phyloP scores from a whole-genome alignment of 169 alveolate species.

The Ichthyophthirius multifiliis region DNA sequence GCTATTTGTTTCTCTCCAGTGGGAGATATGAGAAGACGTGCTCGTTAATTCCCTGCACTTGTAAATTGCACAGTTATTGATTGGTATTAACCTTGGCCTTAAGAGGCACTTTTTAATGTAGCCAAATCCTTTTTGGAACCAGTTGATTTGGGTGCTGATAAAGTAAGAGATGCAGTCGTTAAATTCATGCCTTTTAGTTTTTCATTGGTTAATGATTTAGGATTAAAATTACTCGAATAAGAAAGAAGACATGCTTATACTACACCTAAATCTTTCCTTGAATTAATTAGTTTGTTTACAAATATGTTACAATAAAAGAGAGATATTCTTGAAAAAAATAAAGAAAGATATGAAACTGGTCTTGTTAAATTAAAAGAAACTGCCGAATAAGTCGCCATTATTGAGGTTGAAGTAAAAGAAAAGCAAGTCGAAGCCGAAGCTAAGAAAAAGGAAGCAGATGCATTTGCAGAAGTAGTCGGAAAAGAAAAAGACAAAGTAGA shows the following conservation, averaged over 20 bases:
- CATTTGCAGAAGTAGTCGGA: slow-evolving; percentile 91
- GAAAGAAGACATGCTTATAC: slow-evolving; percentile 93
- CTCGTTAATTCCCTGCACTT: slow-evolving; percentile 94
- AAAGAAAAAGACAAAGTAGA: slow-evolving; percentile 91
- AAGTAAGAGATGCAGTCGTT: slow-evolving; percentile 75
- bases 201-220: slow-evolving; percentile 71
- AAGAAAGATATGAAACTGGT: slow-evolving; percentile 89
- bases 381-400: slow-evolving; percentile 77
- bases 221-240: slow-evolving; percentile 67
- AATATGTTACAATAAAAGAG: slow-evolving; percentile 88
- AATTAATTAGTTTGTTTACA: slow-evolving; percentile 90
- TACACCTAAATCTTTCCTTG: slow-evolving; percentile 95
- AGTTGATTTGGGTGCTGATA: slow-evolving; percentile 80
- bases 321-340: slow-evolving; percentile 71
- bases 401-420: slow-evolving; percentile 85
- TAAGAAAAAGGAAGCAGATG: slow-evolving; percentile 93
- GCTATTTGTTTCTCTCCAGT: slow-evolving; percentile 95
- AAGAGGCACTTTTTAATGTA: slow-evolving; percentile 92
- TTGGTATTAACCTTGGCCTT: slow-evolving; percentile 97
- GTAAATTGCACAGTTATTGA: slow-evolving; percentile 93
- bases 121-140: slow-evolving; percentile 88
- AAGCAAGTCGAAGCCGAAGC: slow-evolving; percentile 89
- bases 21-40: slow-evolving; percentile 92
- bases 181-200: slow-evolving; percentile 90
- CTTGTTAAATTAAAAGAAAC: slow-evolving; percentile 87